A percentile compares a stretch with the other conserved stretches of the same genome.
Conservation (phyloP, 2,329 filamentous ascomycete genomes). For the Cadophora malorum region DNA sequence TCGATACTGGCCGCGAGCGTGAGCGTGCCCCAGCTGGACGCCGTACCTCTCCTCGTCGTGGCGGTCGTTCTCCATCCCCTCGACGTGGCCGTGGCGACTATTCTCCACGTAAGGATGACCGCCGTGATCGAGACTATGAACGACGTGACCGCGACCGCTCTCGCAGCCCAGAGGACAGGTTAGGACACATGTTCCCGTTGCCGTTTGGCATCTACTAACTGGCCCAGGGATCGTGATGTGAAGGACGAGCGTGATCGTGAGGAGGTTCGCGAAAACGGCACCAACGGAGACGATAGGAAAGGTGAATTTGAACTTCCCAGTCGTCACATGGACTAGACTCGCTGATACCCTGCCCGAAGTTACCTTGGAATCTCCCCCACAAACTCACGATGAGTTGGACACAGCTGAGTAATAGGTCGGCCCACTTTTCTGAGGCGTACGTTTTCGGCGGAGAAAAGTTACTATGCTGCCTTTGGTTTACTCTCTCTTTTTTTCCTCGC, state of each 20-base stretch:
- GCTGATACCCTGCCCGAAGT: slow-evolving; percentile 42
- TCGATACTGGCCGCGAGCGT: slow-evolving; percentile 87
- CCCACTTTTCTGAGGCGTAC: slow-evolving; percentile 34
- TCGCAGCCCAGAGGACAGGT: slow-evolving; percentile 71
- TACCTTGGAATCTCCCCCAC: slow-evolving; percentile 76
- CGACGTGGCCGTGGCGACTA: slow-evolving; percentile 77
- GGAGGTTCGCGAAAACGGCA: slow-evolving; percentile 76
- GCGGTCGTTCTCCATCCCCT: slow-evolving; percentile 77
- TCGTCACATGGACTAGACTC: slow-evolving; percentile 33
- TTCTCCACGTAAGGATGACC: slow-evolving; percentile 88
- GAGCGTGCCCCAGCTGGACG: slow-evolving; percentile 55
- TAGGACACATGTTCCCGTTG: slow-evolving; percentile 31
- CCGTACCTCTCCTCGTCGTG: slow-evolving; percentile 68
- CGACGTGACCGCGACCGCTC: slow-evolving; percentile 77
- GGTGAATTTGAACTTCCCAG: slow-evolving; percentile 57
- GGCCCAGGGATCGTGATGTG: slow-evolving; percentile 50
- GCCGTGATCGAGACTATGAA: slow-evolving; percentile 78
- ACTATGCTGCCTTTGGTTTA: slow-evolving; percentile 34
- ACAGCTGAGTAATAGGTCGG: slow-evolving; percentile 74
- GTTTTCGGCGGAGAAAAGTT: slow-evolving; percentile 37
- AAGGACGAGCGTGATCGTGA: slow-evolving; percentile 63
- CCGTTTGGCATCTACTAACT: slow-evolving; percentile 8
- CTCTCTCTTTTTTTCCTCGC: slow-evolving; percentile 42
- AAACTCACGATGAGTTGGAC: slow-evolving; percentile 87
- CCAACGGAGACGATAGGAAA: slow-evolving; percentile 91